Evolutionary conservation across 495 filamentous ascomycete species (phyloP).

Genomic region (Cudoniella acicularis): DNA sequence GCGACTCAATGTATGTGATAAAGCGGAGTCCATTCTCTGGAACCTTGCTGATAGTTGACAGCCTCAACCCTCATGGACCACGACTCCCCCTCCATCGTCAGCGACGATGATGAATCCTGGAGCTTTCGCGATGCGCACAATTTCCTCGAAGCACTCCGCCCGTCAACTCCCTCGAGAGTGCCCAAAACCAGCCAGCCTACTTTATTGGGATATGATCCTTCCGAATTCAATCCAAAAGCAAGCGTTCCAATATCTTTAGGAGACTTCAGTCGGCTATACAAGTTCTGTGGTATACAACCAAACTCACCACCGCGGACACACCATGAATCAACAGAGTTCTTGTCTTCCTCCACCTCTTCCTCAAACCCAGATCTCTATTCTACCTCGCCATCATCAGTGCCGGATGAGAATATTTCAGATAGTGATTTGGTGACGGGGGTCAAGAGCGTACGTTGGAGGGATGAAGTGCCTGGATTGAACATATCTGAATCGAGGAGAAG

Average conservation of each 20-base stretch:
- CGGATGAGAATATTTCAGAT: constrained; percentile 4
- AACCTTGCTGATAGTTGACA: background rate
- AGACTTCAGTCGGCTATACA: constrained; percentile 16
- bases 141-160: background rate
- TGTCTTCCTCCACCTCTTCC: background rate
- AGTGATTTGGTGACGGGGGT: constrained; percentile 1
- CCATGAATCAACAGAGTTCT: constrained; percentile 1
- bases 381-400: constrained; percentile 8
- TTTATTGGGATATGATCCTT: background rate
- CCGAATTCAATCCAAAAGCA: constrained; percentile 8
- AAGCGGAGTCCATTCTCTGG: background rate
- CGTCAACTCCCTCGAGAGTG: background rate
- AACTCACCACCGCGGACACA: background rate
- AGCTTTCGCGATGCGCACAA: background rate
- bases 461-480: constrained; percentile 9
- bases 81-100: background rate
- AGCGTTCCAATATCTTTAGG: constrained; percentile 9
- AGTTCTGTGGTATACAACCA: constrained; percentile 4
- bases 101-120: background rate
- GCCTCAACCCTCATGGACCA: background rate
- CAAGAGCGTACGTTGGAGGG: constrained; percentile 22
- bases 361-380: constrained; percentile 7
- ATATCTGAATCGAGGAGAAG: constrained; percentile 4
- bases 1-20: background rate
- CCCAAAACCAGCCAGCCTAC: background rate